A percentile compares a stretch with the other conserved stretches of the same genome.
Conservation (phyloP, 331 rosid genomes). For the Acacia pycnantha region DNA sequence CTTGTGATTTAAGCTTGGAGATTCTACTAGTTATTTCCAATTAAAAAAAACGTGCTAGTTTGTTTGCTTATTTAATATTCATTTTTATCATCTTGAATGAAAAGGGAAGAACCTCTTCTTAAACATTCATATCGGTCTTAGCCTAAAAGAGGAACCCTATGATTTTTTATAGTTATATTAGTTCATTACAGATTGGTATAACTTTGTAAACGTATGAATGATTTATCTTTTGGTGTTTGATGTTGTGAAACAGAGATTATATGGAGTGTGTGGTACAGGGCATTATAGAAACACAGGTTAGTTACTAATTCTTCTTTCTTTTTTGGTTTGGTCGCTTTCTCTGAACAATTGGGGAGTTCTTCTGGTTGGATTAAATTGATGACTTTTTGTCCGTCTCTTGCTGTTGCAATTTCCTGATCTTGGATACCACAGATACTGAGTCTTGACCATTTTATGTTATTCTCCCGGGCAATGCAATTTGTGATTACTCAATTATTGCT, state of each 20-base stretch:
- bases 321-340: neutral
- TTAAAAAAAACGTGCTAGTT: neutral
- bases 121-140: neutral
- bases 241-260: conserved; percentile 21
- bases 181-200: neutral
- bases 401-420: neutral
- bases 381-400: neutral
- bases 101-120: neutral
- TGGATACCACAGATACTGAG: neutral
- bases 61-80: neutral
- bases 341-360: neutral
- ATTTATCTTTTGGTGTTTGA: conserved; percentile 1
- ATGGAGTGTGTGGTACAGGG: conserved; percentile 98
- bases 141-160: neutral
- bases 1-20: neutral
- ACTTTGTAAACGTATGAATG: neutral
- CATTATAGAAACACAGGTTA: conserved; percentile 85
- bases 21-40: neutral
- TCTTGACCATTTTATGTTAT: neutral
- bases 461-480: neutral
- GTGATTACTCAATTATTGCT: neutral
- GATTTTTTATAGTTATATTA: neutral
- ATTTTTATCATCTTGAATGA: neutral
- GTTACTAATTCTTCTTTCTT: neutral
- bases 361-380: neutral